phyloP scores from a whole-genome alignment of 1,284 basidiomycete genomes.

The Ustilago curta region DNA sequence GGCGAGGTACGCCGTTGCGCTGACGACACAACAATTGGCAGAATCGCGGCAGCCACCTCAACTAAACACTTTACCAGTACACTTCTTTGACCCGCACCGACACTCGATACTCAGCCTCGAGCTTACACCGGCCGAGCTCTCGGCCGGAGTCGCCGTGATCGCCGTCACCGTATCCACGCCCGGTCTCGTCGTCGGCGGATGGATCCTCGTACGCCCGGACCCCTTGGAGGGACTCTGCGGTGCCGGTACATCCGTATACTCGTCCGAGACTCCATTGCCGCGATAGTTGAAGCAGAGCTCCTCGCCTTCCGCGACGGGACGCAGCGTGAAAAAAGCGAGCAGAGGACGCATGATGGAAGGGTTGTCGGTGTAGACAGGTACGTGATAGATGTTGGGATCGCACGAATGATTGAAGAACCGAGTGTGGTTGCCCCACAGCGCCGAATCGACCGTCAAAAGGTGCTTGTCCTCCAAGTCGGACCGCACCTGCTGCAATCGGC shows the following conservation, averaged over 20 bases:
- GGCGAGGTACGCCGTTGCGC: too few species aligned
- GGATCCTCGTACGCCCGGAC: neutral
- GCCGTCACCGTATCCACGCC: conserved; percentile 13
- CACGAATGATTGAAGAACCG: conserved; percentile 77
- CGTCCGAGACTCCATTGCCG: conserved; percentile 6
- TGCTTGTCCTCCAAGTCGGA: conserved; percentile 29
- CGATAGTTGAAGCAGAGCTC: conserved; percentile 67
- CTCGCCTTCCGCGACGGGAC: conserved; percentile 77
- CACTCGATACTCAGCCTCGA: conserved; percentile 10
- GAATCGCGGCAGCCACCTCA: too few species aligned
- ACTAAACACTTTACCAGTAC: conserved; percentile 13
- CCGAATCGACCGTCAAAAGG: conserved; percentile 50
- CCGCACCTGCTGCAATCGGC: neutral
- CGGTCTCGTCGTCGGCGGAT: conserved; percentile 18
- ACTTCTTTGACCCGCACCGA: conserved; percentile 26
- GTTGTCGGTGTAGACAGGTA: conserved; percentile 79
- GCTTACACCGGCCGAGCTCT: conserved; percentile 4
- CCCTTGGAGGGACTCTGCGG: conserved; percentile 9
- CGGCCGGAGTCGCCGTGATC: conserved; percentile 11
- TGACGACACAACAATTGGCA: too few species aligned
- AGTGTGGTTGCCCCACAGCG: conserved; percentile 56
- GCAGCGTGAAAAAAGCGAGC: conserved; percentile 78
- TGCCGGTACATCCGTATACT: neutral
- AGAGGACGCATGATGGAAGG: conserved; percentile 73
- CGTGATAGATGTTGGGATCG: conserved; percentile 81